Percentiles rank a stretch among this genome's conserved stretches.
Evolutionary conservation across 2,329 filamentous ascomycete species (phyloP).

Genomic region (Penicillium fuscoglaucum): DNA sequence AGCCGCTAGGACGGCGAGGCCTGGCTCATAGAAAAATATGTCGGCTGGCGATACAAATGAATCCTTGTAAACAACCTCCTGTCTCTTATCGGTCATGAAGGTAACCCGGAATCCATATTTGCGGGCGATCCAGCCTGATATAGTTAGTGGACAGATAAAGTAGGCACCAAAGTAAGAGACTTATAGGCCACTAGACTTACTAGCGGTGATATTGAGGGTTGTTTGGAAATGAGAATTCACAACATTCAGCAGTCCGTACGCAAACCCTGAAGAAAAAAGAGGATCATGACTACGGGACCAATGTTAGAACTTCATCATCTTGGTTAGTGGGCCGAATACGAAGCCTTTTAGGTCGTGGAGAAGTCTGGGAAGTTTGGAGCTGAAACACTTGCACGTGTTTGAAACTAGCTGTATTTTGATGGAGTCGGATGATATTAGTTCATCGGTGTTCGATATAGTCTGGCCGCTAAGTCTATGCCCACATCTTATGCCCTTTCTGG

Average conservation of each 20-base stretch:
- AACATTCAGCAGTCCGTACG: constrained; percentile 58
- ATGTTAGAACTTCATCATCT: neutral
- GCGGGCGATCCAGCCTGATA: too few relatives aligned
- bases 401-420: neutral
- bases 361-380: neutral
- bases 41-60: too few relatives aligned
- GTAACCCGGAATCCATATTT: too few relatives aligned
- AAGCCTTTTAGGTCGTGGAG: neutral
- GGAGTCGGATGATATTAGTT: neutral
- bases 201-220: constrained; percentile 45
- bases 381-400: neutral
- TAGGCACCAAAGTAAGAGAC: constrained; percentile 46
- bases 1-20: too few relatives aligned
- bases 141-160: constrained; percentile 42
- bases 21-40: too few relatives aligned
- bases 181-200: constrained; percentile 49
- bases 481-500: neutral
- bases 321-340: neutral
- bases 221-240: constrained; percentile 51
- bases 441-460: neutral
- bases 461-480: neutral
- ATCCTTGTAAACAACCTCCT: too few relatives aligned
- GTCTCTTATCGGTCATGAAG: too few relatives aligned
- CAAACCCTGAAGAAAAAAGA: constrained; percentile 67
- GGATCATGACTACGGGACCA: constrained; percentile 54